Base-by-base conservation (phyloP, 2,329 filamentous ascomycete species). In the Stagonosporopsis vannaccii region DNA sequence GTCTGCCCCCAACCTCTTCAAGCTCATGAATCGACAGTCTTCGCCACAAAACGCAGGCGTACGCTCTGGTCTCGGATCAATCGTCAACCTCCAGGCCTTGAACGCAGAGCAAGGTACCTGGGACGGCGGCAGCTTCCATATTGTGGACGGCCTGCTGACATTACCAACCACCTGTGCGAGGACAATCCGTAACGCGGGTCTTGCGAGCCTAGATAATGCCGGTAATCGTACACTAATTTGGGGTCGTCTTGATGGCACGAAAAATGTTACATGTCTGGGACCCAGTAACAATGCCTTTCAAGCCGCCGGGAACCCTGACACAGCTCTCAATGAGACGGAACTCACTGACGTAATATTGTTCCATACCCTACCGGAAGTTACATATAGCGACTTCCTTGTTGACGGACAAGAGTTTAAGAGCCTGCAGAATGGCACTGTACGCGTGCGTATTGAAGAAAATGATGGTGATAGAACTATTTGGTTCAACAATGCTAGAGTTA, bases 401-500 rank as follows among this genome's bases (percentile, higher is more conserved):
- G 56, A 68, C 39, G 65, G 63, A 19, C 56, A 60, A 40, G 63
- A 63, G 43, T 62, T 66, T 23, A 58, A 30, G 19, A 68, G 47
- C n/a, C 26, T 66, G 23, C 49, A 63, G 23, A 63, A 61, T 45
- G 32, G 25, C 6, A 68, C 61, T 7, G 59, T 68, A 3, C 58
- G 62, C 47, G 63, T 68, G 12, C 58, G 32, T 25, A 20, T 66
- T 19, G 59, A 65, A 22, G 65, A 63, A 1, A 37, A 40, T 15
- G 53, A 58, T 4, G 51, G 32, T 6, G 51, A 56, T 6, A 47
- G 58, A 30, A 37, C 53, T 12, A 61, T 65, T 20, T 68, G 55
- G 47, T 68, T 68, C 42, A 68, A 67, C 32, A 68, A 68, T 41
- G 65, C 63, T 11, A 67, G 58, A 42, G 49, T 67, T 13, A 37